Base-by-base conservation (phyloP, 2,329 filamentous ascomycete genomes). In the Aureobasidium sp. region DNA sequence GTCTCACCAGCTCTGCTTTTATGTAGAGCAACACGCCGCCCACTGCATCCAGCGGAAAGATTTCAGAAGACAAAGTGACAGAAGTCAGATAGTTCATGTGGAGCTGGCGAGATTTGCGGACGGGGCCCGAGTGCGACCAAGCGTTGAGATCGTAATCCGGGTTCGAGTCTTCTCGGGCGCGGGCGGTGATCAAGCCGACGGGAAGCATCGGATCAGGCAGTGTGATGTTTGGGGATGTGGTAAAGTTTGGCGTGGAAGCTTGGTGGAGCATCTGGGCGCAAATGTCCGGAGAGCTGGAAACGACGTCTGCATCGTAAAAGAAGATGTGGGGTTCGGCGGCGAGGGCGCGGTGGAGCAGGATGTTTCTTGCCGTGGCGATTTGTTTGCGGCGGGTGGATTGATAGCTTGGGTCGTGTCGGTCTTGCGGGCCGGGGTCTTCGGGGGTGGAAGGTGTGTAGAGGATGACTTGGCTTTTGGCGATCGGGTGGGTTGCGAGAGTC, bases 21-120 rank as follows among this genome's bases (percentile, higher is more conserved):
- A 71, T 61, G 37, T 70, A 70, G 4, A 71, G 53, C 3, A 69
- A 58, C 2, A 67, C 69, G 3, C 65, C 67, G 48, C 68, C 68
- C 0, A 70, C 66, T 41, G 66, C 66, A 38, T 69, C 67, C 1
- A 71, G 53, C 5, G 63, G 61, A 2, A 71, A 45, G 11, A 70
- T 56, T 17, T 68, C 66, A 35, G 61, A 56, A 34, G 68, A 58
- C 4, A 48, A 51, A 0, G 66, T 65, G 37, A 58, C 63, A 27
- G 60, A 29, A 25, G 57, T 56, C 2, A 63, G 34, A 24, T 58
- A 57, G 16, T 38, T 25, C 42, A 50, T 22, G 17, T 40, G 44
- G 7, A 21, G 24, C 8, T 49, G 27, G 8, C 52, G 17, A n/a
- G 40, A 21, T 22, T 30, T 17, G 10, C 40, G n/a, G 16, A 30